A percentile compares a stretch with the other conserved stretches of the same genome.
phyloP scores from a whole-genome alignment of 2,329 filamentous ascomycete genomes.

The Xylaria digitata region DNA sequence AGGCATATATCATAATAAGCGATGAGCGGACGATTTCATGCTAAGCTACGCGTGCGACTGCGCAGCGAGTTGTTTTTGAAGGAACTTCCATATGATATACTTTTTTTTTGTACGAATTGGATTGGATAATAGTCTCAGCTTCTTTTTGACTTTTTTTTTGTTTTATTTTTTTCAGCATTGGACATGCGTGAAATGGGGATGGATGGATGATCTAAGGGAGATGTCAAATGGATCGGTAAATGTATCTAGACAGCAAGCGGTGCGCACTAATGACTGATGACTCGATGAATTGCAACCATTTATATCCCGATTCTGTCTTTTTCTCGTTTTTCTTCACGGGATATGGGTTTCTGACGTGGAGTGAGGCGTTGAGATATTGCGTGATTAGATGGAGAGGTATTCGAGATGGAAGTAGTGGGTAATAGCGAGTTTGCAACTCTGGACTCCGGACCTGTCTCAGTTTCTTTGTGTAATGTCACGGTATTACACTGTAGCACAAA shows the following conservation, averaged over 20 bases:
- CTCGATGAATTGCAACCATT: constrained; percentile 27
- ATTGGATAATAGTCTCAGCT: constrained; percentile 10
- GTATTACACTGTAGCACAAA: too few relatives aligned
- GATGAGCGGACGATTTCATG: constrained; percentile 8
- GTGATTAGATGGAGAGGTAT: too few relatives aligned
- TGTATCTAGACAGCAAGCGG: constrained; percentile 33
- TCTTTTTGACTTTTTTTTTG: neutral
- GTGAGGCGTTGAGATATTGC: too few relatives aligned
- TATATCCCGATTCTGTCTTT: neutral
- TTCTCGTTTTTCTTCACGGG: neutral
- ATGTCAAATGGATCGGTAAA: constrained; percentile 13
- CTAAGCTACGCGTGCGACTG: constrained; percentile 3
- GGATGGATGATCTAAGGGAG: constrained; percentile 11
- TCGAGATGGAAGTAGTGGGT: too few relatives aligned
- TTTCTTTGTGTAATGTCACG: too few relatives aligned
- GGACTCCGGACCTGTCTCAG: too few relatives aligned
- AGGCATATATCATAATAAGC: constrained; percentile 18
- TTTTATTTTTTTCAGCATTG: neutral
- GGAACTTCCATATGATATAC: neutral
- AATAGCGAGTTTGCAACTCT: too few relatives aligned
- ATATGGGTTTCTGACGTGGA: neutral
- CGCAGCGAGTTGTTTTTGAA: neutral
- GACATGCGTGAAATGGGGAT: neutral
- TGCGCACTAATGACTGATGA: constrained; percentile 33
- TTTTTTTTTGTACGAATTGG: neutral